Evolutionary conservation across 176 grass and related monocot species (phyloP), one percentile per base, ranked within the genome.

Genomic region (Panicum miliaceum): DNA sequence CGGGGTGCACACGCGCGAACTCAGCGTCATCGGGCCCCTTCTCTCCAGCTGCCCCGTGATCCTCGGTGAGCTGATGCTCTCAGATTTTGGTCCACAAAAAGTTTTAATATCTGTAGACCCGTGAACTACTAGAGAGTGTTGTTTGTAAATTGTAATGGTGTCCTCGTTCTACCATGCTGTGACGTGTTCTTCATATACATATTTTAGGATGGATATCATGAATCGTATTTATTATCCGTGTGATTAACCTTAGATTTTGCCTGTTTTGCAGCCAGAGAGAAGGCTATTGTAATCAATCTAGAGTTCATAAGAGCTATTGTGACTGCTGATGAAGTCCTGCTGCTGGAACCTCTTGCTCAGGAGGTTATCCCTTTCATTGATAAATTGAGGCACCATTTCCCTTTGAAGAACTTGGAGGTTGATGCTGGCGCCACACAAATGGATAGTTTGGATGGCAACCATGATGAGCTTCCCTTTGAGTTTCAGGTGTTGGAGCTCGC

Each of bases 401-500:
- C 94, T 50, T n/a, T 75, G 20, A 94, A 86, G 50, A 88, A 79
- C 62, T 29, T 81, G 75, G 53, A 67, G 15, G 64, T 18, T 74
- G 70, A 77, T 51, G 36, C 50, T 83, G 86, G 78, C 1, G n/a
- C 84, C 50, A 71, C 20, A 19, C 36, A 64, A 71, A 50, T 26
- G 59, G 22, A 76, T 35, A 75, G 60, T 40, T 73, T 85, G 76
- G 42, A 74, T 27, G 66, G 77, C 25, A 72, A 80, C 27, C 51
- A 62, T 79, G 29, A 14, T 51, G 88, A 87, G 59, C 84, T 96
- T 70, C 94, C 94, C 0, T 93, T 96, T 76, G 94, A 96, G 60
- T 96, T 93, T 80, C 90, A 91, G 85, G 90, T 96, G 32, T 47
- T 96, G 72, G 94, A 96, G 61, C 66, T 96, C 67, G 84, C 94